Evolutionary conservation across 352 stramenopile genomes (phyloP).

Genomic region (Pythium apleroticum): DNA sequence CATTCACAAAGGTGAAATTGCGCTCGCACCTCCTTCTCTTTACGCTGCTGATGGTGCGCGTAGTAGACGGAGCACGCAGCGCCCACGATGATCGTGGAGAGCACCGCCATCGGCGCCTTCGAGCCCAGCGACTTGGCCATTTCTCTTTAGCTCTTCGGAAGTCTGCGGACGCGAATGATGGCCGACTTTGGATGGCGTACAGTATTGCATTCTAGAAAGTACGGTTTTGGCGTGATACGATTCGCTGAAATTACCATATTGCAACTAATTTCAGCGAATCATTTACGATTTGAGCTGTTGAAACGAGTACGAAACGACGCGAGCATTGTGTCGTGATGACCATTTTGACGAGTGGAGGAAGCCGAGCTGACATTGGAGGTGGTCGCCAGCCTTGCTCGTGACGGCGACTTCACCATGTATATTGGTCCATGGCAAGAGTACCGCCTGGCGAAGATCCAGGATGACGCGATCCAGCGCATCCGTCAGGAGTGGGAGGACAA

Average conservation of each 20-base stretch:
- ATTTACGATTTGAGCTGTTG: neutral
- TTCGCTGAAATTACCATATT: slow-evolving; percentile 9
- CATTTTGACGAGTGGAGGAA: neutral
- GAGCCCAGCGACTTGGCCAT: slow-evolving; percentile 30
- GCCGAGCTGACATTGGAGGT: neutral
- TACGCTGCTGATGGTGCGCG: slow-evolving; percentile 73
- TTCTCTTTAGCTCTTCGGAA: slow-evolving; percentile 1
- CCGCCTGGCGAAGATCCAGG: slow-evolving; percentile 81
- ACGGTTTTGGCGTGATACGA: slow-evolving; percentile 1
- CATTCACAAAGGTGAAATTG: neutral
- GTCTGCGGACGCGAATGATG: slow-evolving; percentile 15
- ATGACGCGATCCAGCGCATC: slow-evolving; percentile 70
- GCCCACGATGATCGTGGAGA: slow-evolving; percentile 42
- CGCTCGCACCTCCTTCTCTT: slow-evolving; percentile 62
- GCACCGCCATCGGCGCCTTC: slow-evolving; percentile 51
- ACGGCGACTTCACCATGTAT: slow-evolving; percentile 49
- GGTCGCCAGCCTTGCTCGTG: neutral
- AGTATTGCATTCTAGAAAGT: slow-evolving; percentile 3
- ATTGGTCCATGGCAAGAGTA: slow-evolving; percentile 88
- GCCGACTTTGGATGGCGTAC: neutral
- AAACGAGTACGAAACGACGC: slow-evolving; percentile 17
- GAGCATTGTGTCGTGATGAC: neutral
- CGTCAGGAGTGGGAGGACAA: slow-evolving; percentile 65
- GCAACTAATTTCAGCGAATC: neutral
- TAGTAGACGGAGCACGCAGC: slow-evolving; percentile 69